phyloP scores from a whole-genome alignment of 2,329 filamentous ascomycete genomes.

The Sordariomycetes sp. region DNA sequence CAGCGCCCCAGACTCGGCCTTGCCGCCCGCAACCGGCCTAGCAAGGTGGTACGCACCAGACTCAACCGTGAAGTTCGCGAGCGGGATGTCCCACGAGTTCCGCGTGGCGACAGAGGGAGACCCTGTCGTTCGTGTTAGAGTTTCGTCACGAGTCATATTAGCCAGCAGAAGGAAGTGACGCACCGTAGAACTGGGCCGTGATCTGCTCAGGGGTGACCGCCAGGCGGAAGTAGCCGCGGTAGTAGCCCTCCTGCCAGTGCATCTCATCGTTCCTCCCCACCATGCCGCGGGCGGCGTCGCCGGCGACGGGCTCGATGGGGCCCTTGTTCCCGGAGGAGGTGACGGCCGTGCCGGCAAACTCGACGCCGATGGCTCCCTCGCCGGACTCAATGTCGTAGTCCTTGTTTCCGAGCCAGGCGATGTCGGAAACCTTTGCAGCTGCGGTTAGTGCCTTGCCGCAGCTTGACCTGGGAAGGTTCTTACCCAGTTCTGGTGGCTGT shows the following conservation, averaged over 20 bases:
- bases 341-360: conserved; percentile 59
- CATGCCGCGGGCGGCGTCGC: conserved; percentile 32
- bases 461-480: conserved; percentile 7
- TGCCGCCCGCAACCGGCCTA: conserved; percentile 28
- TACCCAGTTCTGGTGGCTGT: conserved; percentile 58
- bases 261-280: conserved; percentile 47
- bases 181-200: conserved; percentile 54
- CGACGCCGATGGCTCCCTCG: conserved; percentile 45
- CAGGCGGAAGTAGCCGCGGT: conserved; percentile 62
- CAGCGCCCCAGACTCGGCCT: conserved; percentile 42
- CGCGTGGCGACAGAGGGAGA: conserved; percentile 44
- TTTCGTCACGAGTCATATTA: not conserved
- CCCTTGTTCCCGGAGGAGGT: conserved; percentile 48
- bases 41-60: conserved; percentile 48
- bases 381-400: conserved; percentile 43
- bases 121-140: conserved; percentile 9
- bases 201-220: conserved; percentile 44
- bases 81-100: conserved; percentile 52
- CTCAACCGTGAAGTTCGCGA: conserved; percentile 61
- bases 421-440: conserved; percentile 20
- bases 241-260: conserved; percentile 65
- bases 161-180: not conserved
- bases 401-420: conserved; percentile 45
- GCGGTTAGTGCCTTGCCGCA: too few species aligned
- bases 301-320: conserved; percentile 39